These are phyloP conservation scores for Alternaria sp. DNA, from an alignment of 2,329 filamentous ascomycete genomes.

Conservation along the genomic window DNA sequence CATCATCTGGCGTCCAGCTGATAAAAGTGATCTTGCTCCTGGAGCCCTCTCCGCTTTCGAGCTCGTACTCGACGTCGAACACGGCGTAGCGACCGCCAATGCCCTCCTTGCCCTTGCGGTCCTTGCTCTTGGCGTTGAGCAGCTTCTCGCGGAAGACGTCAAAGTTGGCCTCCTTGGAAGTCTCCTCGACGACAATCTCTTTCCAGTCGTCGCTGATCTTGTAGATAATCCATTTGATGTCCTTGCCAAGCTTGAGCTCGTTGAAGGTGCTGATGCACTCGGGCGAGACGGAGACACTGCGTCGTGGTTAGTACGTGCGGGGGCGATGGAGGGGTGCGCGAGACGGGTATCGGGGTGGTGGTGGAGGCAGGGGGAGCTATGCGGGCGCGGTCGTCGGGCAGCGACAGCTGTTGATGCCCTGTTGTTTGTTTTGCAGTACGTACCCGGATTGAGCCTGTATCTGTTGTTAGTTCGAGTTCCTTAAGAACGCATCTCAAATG, in stretches of 20 bases:
- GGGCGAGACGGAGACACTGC: constrained; percentile 73
- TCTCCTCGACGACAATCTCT: constrained; percentile 80
- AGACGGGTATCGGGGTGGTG: constrained; percentile 5
- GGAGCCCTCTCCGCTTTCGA: constrained; percentile 73
- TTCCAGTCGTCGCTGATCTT: constrained; percentile 85
- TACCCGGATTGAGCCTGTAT: constrained; percentile 54
- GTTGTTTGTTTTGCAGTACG: constrained; percentile 32
- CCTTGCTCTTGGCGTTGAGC: constrained; percentile 74
- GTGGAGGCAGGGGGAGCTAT: constrained; percentile 5
- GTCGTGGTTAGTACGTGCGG: constrained; percentile 20
- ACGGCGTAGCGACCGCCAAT: constrained; percentile 80
- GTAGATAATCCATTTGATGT: constrained; percentile 83
- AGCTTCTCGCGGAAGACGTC: constrained; percentile 78
- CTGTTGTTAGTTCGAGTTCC: constrained; percentile 22
- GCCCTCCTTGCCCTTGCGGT: constrained; percentile 64
- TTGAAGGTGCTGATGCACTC: constrained; percentile 76
- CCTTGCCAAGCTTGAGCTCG: constrained; percentile 81
- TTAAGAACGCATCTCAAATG: background rate
- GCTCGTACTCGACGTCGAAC: constrained; percentile 82
- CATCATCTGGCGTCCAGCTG: constrained; percentile 64
- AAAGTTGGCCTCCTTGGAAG: constrained; percentile 71
- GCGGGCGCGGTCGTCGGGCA: constrained; percentile 15
- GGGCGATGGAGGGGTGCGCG: background rate
- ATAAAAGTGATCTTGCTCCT: constrained; percentile 61
- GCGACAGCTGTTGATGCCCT: constrained; percentile 19